A percentile compares a stretch with the other conserved stretches of the same genome.
Conservation (phyloP, 2,329 filamentous ascomycete genomes). For the Aspergillus tanneri region DNA sequence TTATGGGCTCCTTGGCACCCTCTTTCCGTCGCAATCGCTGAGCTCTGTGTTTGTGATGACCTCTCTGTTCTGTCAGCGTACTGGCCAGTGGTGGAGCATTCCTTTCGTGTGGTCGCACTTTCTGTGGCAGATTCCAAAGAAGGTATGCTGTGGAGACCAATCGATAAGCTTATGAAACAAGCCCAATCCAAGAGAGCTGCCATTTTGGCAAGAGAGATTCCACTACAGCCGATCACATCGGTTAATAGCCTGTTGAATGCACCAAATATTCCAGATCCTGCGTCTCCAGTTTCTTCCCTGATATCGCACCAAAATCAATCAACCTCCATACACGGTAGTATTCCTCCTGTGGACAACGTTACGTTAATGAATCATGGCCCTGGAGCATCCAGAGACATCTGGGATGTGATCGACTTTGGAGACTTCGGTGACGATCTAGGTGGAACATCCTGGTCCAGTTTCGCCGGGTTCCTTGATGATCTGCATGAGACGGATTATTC, state of each 20-base stretch:
- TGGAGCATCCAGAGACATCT: slow-evolving; percentile 22
- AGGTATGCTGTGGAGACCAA: slow-evolving; percentile 33
- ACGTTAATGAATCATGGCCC: slow-evolving; percentile 4
- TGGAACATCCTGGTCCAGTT: not conserved
- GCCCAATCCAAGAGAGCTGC: slow-evolving; percentile 18
- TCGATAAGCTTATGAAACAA: slow-evolving; percentile 31
- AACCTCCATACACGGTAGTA: too few relatives aligned
- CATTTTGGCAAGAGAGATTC: not conserved
- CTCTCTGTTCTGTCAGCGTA: slow-evolving; percentile 22
- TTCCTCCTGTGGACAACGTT: not conserved
- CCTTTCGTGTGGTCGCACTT: slow-evolving; percentile 22
- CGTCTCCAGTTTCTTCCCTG: too few relatives aligned
- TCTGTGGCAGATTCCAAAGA: slow-evolving; percentile 29
- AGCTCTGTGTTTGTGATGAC: slow-evolving; percentile 32
- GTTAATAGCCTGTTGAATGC: too few relatives aligned
- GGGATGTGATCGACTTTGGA: slow-evolving; percentile 27
- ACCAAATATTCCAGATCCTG: slow-evolving; percentile 6
- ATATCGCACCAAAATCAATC: not conserved
- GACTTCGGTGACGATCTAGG: not conserved
- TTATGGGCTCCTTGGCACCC: slow-evolving; percentile 37
- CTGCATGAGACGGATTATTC: not conserved
- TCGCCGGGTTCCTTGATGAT: not conserved
- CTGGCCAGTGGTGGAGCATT: slow-evolving; percentile 26
- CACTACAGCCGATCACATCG: slow-evolving; percentile 5
- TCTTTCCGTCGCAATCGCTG: slow-evolving; percentile 32